phyloP scores from a whole-genome alignment of 192 early-diverging fungal genomes.

The Coemansia sp. region DNA sequence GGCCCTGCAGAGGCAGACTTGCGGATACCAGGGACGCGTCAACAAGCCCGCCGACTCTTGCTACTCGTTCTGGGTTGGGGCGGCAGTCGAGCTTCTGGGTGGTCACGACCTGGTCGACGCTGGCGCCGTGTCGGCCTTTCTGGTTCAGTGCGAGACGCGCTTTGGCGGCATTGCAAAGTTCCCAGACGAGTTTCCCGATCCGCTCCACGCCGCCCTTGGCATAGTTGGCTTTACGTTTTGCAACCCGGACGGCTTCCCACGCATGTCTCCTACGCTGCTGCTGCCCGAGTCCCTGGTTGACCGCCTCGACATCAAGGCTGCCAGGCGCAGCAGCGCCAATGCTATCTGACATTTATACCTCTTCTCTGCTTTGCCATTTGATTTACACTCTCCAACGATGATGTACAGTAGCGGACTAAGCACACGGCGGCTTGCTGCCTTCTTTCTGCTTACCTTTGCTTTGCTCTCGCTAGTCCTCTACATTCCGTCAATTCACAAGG shows the following conservation, averaged over 20 bases:
- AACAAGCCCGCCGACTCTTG: slow-evolving; percentile 91
- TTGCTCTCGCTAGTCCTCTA: slow-evolving; percentile 23
- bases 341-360: background rate
- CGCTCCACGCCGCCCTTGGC: slow-evolving; percentile 47
- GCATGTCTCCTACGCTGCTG: slow-evolving; percentile 44
- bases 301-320: slow-evolving; percentile 5
- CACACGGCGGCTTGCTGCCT: background rate
- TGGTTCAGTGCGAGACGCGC: slow-evolving; percentile 23
- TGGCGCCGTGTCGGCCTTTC: slow-evolving; percentile 9
- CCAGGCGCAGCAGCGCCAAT: background rate
- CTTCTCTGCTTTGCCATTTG: background rate
- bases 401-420: too few species aligned
- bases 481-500: slow-evolving; percentile 7
- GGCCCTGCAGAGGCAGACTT: slow-evolving; percentile 73
- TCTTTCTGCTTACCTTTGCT: slow-evolving; percentile 15
- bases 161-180: slow-evolving; percentile 49
- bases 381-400: too few species aligned
- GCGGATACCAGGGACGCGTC: slow-evolving; percentile 86
- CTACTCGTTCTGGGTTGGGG: slow-evolving; percentile 98
- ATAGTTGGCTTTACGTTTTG: slow-evolving; percentile 41
- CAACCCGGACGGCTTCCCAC: slow-evolving; percentile 28
- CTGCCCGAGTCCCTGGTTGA: slow-evolving; percentile 24
- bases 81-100: slow-evolving; percentile 56
- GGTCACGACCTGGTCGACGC: slow-evolving; percentile 39
- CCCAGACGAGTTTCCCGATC: slow-evolving; percentile 34